phyloP scores from a whole-genome alignment of 2,329 filamentous ascomycete species.

The Cladophialophora chaetospira region DNA sequence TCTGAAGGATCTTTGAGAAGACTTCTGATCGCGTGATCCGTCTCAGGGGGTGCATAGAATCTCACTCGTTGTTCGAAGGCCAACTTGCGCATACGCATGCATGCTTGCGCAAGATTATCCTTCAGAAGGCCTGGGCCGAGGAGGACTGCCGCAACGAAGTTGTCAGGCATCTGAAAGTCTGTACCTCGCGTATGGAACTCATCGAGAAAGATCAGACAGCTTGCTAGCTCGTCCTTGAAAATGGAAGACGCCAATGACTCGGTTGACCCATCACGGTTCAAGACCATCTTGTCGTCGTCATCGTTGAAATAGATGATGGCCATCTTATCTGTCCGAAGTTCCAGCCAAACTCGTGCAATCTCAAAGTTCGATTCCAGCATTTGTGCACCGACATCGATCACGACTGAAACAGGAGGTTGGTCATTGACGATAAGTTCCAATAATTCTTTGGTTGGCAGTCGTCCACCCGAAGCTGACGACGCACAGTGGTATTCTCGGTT shows the following conservation, averaged over 20 bases:
- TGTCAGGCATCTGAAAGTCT: conserved; percentile 62
- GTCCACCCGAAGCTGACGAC: conserved; percentile 28
- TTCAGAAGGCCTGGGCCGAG: conserved; percentile 67
- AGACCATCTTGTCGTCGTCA: conserved; percentile 36
- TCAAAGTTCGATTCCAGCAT: conserved; percentile 64
- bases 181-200: conserved; percentile 71
- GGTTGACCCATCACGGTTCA: conserved; percentile 34
- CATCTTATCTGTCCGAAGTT: conserved; percentile 36
- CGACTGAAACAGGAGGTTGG: conserved; percentile 53
- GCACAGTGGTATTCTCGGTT: conserved; percentile 43
- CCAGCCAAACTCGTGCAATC: conserved; percentile 60
- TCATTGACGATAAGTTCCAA: conserved; percentile 47
- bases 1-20: conserved; percentile 19
- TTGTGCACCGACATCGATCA: conserved; percentile 72
- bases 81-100: conserved; percentile 71
- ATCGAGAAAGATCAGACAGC: conserved; percentile 69
- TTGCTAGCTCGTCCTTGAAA: conserved; percentile 57
- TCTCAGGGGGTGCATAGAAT: conserved; percentile 63
- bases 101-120: conserved; percentile 56
- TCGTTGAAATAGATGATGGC: conserved; percentile 59
- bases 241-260: conserved; percentile 58
- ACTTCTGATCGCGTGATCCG: conserved; percentile 55
- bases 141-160: conserved; percentile 67
- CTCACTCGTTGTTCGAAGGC: conserved; percentile 66
- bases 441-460: conserved; percentile 45